Base-by-base conservation (phyloP, 2,329 filamentous ascomycete species). In the Fusarium nematophilum region DNA sequence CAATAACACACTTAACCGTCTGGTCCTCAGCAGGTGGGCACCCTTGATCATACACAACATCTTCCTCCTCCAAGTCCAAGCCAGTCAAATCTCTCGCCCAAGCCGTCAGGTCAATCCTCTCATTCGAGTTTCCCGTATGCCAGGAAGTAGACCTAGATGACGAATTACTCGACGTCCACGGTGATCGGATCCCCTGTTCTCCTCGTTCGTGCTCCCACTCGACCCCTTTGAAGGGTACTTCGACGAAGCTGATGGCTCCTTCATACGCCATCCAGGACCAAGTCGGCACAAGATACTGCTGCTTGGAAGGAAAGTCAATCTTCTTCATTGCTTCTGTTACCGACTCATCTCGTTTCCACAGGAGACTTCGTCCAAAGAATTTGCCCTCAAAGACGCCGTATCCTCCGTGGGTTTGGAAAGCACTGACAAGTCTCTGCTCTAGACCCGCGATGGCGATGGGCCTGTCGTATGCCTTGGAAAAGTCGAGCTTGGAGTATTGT, bases 221-320 rank as follows among this genome's bases (percentile, higher is more conserved):
- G 14, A 66, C 57, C 1, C 31, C 29, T 2, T 53, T 57, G 10
- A 73, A 66, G 0, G 58, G 54, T 1, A 69, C 37, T 8, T 68
- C 25, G 10, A 75, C n/a, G 25, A 67, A 75, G 6, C 57, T 43
- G 3, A 76, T 75, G 0, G 42, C 63, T 3, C 73, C 74, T 3
- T 66, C 15, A 23, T 75, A 73, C 1, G 67, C 70, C 70, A 75
- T 76, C 74, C 73, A 76, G 0, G 74, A 76, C 74, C 74, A 76
- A 0, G 66, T 56, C 3, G 73, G 73, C 1, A 69, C 64, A 4
- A 13, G 29, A 26, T 57, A 39, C 7, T 40, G 37, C 10, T 47
- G 49, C 9, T 18, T 17, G 4, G 13, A 9, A 4, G 60, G 38
- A 29, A 61, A 59, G 1, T 43, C 1, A 9, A 60, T 60, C 6